Evolutionary conservation across 345 rosid genomes (phyloP).

Genomic region (Citrus maxima): DNA sequence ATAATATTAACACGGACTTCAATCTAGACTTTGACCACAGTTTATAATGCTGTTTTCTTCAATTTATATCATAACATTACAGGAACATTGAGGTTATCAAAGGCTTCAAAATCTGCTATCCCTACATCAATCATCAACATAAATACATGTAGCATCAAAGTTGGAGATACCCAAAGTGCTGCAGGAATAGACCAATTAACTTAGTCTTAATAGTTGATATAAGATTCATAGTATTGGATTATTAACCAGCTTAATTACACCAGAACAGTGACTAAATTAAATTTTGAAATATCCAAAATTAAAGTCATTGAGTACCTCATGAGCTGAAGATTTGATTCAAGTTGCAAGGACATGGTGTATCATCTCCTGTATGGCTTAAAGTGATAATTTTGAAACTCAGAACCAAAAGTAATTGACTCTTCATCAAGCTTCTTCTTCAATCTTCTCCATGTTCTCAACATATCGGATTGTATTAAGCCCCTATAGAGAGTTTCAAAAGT

Average conservation of each 20-base stretch:
- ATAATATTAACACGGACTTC: too few relatives aligned
- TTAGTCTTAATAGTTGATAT: not conserved
- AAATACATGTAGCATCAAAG: not conserved
- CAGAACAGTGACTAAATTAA: not conserved
- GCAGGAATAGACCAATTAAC: not conserved
- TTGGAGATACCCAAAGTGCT: not conserved
- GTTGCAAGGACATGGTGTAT: not conserved
- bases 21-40: not conserved
- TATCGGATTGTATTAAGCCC: constrained; percentile 83
- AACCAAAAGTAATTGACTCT: constrained; percentile 67
- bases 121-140: not conserved
- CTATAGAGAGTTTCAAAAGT: constrained; percentile 78
- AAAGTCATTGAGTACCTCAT: not conserved
- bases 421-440: constrained; percentile 83
- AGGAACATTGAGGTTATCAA: not conserved
- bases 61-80: not conserved
- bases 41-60: not conserved
- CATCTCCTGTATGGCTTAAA: constrained; percentile 68
- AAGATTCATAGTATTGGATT: not conserved
- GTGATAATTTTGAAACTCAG: constrained; percentile 65
- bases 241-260: not conserved
- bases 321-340: not conserved
- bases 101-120: not conserved
- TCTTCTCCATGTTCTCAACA: constrained; percentile 89
- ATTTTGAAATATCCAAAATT: not conserved